phyloP scores from a whole-genome alignment of 257 asterid species.

The Ilex asprella region DNA sequence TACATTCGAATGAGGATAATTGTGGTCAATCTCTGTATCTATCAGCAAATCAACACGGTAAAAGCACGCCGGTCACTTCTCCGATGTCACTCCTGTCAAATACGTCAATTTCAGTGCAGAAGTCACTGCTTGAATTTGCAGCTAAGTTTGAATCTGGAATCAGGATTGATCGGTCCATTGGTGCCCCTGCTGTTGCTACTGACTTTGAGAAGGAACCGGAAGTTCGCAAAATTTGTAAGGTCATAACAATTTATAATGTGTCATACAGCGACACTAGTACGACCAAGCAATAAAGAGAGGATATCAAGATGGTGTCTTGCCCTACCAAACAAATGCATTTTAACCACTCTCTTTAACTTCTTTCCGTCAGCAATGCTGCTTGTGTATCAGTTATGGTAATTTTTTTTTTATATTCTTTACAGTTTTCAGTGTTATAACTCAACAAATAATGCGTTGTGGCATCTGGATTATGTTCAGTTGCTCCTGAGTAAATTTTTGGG shows the following conservation, averaged over 20 bases:
- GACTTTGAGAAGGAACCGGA: constrained; percentile 17
- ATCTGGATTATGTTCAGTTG: too few relatives aligned
- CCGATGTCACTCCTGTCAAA: constrained; percentile 33
- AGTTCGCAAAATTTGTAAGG: constrained; percentile 11
- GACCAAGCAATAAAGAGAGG: too few relatives aligned
- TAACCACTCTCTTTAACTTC: too few relatives aligned
- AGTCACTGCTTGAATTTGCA: constrained; percentile 69
- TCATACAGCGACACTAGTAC: background rate
- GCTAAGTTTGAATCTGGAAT: constrained; percentile 57
- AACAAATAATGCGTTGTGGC: too few relatives aligned
- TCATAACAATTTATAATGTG: background rate
- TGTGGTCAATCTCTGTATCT: constrained; percentile 20
- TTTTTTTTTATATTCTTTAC: too few relatives aligned
- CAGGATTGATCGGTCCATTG: constrained; percentile 27
- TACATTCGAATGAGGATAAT: constrained; percentile 10
- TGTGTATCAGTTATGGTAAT: too few relatives aligned
- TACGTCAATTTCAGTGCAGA: constrained; percentile 42
- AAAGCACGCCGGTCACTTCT: constrained; percentile 22
- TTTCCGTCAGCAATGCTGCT: too few relatives aligned
- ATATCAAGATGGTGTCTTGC: too few relatives aligned
- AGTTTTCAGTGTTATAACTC: too few relatives aligned
- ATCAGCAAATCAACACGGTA: constrained; percentile 20
- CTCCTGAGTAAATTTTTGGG: too few relatives aligned
- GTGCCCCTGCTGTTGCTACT: constrained; percentile 6
- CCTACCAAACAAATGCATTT: too few relatives aligned